Conservation (phyloP, 257 asterid species). For the Solanum commersonii region DNA sequence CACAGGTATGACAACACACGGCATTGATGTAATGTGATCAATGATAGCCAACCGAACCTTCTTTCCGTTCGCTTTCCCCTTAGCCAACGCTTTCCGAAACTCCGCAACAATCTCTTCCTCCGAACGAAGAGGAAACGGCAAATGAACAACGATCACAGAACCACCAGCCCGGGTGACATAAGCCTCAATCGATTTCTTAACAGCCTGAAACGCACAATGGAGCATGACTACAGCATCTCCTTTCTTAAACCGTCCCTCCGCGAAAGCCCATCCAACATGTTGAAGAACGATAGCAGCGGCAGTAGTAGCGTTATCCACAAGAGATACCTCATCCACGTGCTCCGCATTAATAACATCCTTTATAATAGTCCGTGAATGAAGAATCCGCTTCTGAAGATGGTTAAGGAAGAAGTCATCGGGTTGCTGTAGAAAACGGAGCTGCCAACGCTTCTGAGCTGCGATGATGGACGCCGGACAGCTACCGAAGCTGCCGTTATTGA, state of each 20-base stretch:
- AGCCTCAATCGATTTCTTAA: conserved; percentile 92
- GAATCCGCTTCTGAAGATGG: conserved; percentile 61
- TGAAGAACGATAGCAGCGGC: conserved; percentile 95
- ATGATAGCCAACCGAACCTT: conserved; percentile 79
- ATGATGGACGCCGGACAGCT: conserved; percentile 89
- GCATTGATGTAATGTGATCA: conserved; percentile 96
- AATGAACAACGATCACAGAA: conserved; percentile 69
- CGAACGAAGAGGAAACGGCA: conserved; percentile 82
- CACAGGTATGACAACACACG: conserved; percentile 87
- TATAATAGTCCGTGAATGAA: conserved; percentile 57
- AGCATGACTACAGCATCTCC: conserved; percentile 98
- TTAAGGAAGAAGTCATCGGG: conserved; percentile 91
- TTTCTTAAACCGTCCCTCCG: conserved; percentile 70
- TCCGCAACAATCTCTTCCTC: conserved; percentile 61
- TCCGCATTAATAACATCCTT: conserved; percentile 82
- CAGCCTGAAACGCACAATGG: conserved; percentile 94
- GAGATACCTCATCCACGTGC: conserved; percentile 79
- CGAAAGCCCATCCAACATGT: conserved; percentile 89
- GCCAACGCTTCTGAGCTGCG: conserved; percentile 78
- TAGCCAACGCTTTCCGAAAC: conserved; percentile 72
- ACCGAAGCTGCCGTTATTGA: conserved; percentile 94
- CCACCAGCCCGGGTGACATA: conserved; percentile 95
- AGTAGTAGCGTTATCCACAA: conserved; percentile 93
- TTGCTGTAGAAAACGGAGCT: conserved; percentile 77
- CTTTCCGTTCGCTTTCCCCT: conserved; percentile 69